Evolutionary conservation across 2,329 filamentous ascomycete species (phyloP).

Genomic region (Pleochaeta shiraiana): DNA sequence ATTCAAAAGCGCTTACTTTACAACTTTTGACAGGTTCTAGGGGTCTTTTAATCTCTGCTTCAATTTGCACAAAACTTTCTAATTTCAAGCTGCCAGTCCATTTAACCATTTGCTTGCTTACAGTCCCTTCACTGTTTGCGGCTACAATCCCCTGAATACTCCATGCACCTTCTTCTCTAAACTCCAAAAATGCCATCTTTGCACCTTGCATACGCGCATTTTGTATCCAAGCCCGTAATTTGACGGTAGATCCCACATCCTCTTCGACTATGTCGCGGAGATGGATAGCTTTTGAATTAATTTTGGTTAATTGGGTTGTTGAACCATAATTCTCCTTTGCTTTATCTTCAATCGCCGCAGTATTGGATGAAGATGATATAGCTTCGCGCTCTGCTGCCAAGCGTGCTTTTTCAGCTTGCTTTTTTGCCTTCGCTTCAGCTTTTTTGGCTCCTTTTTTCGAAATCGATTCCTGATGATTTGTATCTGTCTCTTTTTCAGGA

Average conservation of each 20-base stretch:
- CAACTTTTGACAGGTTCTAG: constrained; percentile 78
- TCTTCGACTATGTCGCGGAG: constrained; percentile 42
- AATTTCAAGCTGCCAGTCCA: constrained; percentile 54
- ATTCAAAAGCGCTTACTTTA: constrained; percentile 56
- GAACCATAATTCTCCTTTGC: constrained; percentile 66
- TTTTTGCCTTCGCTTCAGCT: constrained; percentile 66
- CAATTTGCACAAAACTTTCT: constrained; percentile 66
- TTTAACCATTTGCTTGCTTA: constrained; percentile 86
- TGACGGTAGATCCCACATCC: constrained; percentile 47
- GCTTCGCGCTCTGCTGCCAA: constrained; percentile 55
- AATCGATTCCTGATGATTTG: constrained; percentile 5
- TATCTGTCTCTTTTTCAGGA: neutral
- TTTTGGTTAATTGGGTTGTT: constrained; percentile 33
- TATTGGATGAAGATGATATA: constrained; percentile 39
- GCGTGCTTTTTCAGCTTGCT: constrained; percentile 61
- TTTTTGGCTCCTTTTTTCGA: constrained; percentile 76
- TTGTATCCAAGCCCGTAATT: constrained; percentile 62
- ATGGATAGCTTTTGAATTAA: constrained; percentile 31
- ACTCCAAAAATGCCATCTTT: constrained; percentile 78
- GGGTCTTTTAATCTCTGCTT: constrained; percentile 62
- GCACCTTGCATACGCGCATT: constrained; percentile 75
- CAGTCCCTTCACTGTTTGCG: constrained; percentile 39
- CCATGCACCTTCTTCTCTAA: constrained; percentile 52
- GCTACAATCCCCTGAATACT: constrained; percentile 65
- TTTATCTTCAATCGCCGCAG: constrained; percentile 40